phyloP scores from a whole-genome alignment of 495 filamentous ascomycete species.

The Aspergillus bridgeri region DNA sequence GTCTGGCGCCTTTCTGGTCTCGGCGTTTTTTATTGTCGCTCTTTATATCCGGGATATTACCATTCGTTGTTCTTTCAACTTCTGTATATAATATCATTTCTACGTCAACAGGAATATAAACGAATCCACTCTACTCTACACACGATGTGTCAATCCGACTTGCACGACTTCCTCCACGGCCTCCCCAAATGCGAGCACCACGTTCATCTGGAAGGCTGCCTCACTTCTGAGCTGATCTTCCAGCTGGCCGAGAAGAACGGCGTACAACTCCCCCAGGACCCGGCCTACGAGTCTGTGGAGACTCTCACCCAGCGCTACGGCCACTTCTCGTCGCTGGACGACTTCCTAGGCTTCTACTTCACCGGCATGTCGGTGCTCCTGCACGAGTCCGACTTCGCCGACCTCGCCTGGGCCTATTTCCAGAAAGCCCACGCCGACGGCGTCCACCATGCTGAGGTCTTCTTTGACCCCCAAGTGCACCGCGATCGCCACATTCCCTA shows the following conservation, averaged over 20 bases:
- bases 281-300: slow-evolving; percentile 57
- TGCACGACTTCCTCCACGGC: slow-evolving; percentile 58
- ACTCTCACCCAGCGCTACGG: slow-evolving; percentile 58
- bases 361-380: slow-evolving; percentile 67
- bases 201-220: slow-evolving; percentile 70
- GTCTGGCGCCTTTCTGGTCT: too few species aligned
- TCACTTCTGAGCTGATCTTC: slow-evolving; percentile 67
- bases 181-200: slow-evolving; percentile 82
- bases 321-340: slow-evolving; percentile 65
- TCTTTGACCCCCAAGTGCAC: slow-evolving; percentile 80
- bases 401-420: slow-evolving; percentile 73
- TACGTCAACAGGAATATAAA: too few species aligned
- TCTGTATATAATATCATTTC: not conserved
- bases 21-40: too few species aligned
- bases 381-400: slow-evolving; percentile 61
- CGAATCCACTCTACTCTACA: not conserved
- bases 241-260: slow-evolving; percentile 59
- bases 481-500: slow-evolving; percentile 58
- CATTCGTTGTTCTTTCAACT: not conserved
- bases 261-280: slow-evolving; percentile 57
- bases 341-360: slow-evolving; percentile 78
- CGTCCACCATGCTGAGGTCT: slow-evolving; percentile 72
- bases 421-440: slow-evolving; percentile 57
- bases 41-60: too few species aligned
- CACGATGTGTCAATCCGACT: slow-evolving; percentile 35